Base-by-base conservation (phyloP, 306 rosid species). In the Prunus dulcis region DNA sequence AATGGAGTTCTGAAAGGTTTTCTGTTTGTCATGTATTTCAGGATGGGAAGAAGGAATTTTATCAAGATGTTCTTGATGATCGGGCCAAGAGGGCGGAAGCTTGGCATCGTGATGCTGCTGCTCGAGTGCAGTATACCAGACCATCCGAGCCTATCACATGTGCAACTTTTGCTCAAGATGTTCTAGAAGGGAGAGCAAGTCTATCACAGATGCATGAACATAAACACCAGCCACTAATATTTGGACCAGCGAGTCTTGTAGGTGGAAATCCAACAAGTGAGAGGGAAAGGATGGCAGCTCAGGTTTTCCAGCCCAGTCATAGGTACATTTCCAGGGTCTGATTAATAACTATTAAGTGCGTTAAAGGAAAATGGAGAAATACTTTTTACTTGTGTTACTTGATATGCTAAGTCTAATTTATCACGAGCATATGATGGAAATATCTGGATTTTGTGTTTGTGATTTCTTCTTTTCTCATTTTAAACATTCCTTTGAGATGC, bases 151-250 rank as follows among this genome's bases (percentile, higher is more conserved):
- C 99, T 22, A 92, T 92, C 67, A 96, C 98, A 47, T 96, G 98
- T 71, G 99, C 99, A 45, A 89, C 99, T 58, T 96, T 96, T 71
- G 99, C 99, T 34, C 99, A 93, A 79, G 99, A 96, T 88, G 99
- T 96, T 83, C 77, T 92, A 51, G 99, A 92, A 91, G 98, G 99
- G 77, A 91, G 99, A 81, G 98, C 96, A 23, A 78, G 62, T 45
- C 96, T 81, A 78, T 88, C 99, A 43, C 82, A 88, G 78, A 88
- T 89, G 64, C 99, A 92, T 62, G 98, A 96, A 18, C 99, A 96
- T 86, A 96, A 89, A 72, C 97, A 96, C 81, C 97, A 91, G 87
- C 96, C 99, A 1, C 82, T 92, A 18, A 88, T 92, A 82, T 95
- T 92, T 83, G 97, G 98, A 72, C 98, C 98, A 28, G 91, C 90